Conservation (phyloP, 208 protist genomes). For the Leishmania martiniquensis region DNA sequence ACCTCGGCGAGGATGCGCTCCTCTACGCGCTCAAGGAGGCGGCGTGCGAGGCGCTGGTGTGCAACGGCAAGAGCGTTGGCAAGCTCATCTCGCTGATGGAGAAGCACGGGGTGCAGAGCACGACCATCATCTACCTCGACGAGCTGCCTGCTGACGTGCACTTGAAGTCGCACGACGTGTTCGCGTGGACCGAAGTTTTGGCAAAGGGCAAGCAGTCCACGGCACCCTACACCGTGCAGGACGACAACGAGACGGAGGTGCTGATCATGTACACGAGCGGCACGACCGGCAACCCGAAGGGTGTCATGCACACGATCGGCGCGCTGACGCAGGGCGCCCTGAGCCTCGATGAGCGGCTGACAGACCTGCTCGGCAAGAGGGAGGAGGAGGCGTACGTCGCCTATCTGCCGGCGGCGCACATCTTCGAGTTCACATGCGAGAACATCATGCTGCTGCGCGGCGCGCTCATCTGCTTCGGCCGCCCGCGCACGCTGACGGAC, state of each 20-base stretch:
- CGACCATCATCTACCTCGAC: slow-evolving; percentile 73
- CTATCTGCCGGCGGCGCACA: slow-evolving; percentile 93
- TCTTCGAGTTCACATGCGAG: slow-evolving; percentile 86
- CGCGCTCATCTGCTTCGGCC: slow-evolving; percentile 73
- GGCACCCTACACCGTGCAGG: slow-evolving; percentile 13
- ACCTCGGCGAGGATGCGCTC: slow-evolving; percentile 82
- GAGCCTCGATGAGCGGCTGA: slow-evolving; percentile 42
- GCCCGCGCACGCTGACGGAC: slow-evolving; percentile 82
- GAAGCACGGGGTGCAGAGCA: slow-evolving; percentile 10
- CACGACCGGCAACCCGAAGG: slow-evolving; percentile 92
- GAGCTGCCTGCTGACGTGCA: slow-evolving; percentile 44
- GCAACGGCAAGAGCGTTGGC: slow-evolving; percentile 70
- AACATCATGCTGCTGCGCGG: slow-evolving; percentile 72
- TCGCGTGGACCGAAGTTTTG: slow-evolving; percentile 63
- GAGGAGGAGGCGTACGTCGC: slow-evolving; percentile 74
- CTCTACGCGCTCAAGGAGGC: slow-evolving; percentile 82
- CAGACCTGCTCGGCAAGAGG: slow-evolving; percentile 44
- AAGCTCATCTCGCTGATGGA: slow-evolving; percentile 42
- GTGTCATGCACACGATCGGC: slow-evolving; percentile 82
- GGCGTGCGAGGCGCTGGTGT: slow-evolving; percentile 68
- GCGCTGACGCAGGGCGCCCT: slow-evolving; percentile 47
- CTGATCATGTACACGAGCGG: slow-evolving; percentile 94
- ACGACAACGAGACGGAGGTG: slow-evolving; percentile 49
- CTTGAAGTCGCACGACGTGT: slow-evolving; percentile 21
- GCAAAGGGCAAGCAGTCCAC: slow-evolving; percentile 37